Evolutionary conservation across 2,329 filamentous ascomycete species (phyloP), one percentile per base, ranked within the genome.

Genomic region (Paecilomyces formosus): DNA sequence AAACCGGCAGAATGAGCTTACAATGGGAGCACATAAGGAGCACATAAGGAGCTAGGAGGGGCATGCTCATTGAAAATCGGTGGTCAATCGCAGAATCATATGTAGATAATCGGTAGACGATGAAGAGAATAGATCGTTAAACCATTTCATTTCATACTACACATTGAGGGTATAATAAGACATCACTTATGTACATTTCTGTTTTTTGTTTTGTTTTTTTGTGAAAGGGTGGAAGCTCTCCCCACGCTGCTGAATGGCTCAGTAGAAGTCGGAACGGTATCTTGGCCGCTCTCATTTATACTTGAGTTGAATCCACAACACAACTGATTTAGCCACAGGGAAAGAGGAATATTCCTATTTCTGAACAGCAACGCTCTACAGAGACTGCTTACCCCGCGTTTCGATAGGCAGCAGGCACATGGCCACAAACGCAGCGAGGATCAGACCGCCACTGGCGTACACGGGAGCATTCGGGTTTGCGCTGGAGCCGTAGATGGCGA

Each of bases 381-480:
- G 61, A 51, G 68, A 67, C 61, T 77, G 73, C 61, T 70, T 76
- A 3, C 77, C 77, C 54, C 74, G 69, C 12, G 78, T 80, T 67
- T 80, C 78, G 54, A 79, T 79, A 0, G 77, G 78, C 26, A 79
- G 68, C 18, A 72, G 65, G 49, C 68, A 69, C 77, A 79, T 79
- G 1, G 76, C 76, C 9, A 76, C 66, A 57, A 78, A 78, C 1
- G 77, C 74, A 13, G 75, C 76, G 33, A 79, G 63, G 22, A 79
- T 76, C 54, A 79, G 59, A 1, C 62, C 76, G 13, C 76, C 77
- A 3, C 75, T 73, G 3, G 76, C 76, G 61, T 78, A 80, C 30
- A 80, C 74, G 0, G 78, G 78, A 0, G 76, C 68, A 56, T 77
- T 73, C 2, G 77, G 71, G 60, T 75, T 74, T 0, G 65, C 57